Evolutionary conservation across 768 basidiomycete species (phyloP).

Genomic region (Lactifluus echinatus): DNA sequence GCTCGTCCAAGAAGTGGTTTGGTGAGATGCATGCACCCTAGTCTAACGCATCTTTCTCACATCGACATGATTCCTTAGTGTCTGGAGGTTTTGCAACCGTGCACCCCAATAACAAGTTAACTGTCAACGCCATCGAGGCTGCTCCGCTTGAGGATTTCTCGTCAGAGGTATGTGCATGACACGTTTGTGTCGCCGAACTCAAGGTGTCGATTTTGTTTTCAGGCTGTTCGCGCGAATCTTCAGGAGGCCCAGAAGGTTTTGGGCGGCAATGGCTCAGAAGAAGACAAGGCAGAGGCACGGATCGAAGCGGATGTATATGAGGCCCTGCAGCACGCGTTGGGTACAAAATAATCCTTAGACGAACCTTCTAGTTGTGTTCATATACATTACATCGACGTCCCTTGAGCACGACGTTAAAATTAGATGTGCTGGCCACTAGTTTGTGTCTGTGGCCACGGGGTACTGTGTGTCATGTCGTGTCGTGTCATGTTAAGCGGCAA

Average conservation of each 20-base stretch:
- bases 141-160: conserved; percentile 90
- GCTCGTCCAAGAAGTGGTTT: conserved; percentile 90
- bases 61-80: conserved; percentile 37
- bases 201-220: background rate
- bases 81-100: conserved; percentile 97
- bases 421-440: background rate
- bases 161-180: conserved; percentile 52
- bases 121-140: conserved; percentile 95
- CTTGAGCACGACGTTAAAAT: background rate
- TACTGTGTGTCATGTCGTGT: background rate
- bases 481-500: background rate
- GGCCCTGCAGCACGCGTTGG: conserved; percentile 80
- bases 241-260: conserved; percentile 81
- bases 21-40: conserved; percentile 44
- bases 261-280: conserved; percentile 78
- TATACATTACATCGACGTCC: background rate
- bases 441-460: background rate
- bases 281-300: conserved; percentile 86
- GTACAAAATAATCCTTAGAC: conserved; percentile 32
- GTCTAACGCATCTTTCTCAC: background rate
- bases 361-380: conserved; percentile 1
- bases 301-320: conserved; percentile 97
- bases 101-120: conserved; percentile 93
- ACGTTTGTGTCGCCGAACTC: background rate
- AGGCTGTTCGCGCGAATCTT: conserved; percentile 88